Evolutionary conservation across 2,329 filamentous ascomycete species (phyloP), one percentile per base, ranked within the genome.

Genomic region (Orbilia quercus): DNA sequence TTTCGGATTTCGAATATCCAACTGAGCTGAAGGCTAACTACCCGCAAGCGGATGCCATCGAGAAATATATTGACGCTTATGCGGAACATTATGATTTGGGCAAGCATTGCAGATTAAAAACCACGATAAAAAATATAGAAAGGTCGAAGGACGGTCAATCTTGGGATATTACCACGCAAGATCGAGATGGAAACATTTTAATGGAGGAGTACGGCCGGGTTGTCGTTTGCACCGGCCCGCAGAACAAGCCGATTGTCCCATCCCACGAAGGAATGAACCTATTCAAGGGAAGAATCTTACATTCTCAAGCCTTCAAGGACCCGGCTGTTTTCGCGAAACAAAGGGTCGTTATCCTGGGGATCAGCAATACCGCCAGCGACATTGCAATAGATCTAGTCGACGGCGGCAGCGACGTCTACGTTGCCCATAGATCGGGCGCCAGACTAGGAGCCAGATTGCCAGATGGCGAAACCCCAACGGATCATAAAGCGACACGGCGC

Each of bases 351-450:
- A 75, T 79, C 18, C 73, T 79, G 34, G 77, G 77, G 6, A 57
- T 77, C 18, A 70, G 73, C n/a, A 79, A 79, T 59, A 77, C 78
- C 20, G 78, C 78, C 4, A 77, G 75, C 2, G 78, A 79, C 57
- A 74, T 75, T 12, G 72, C 75, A 1, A 76, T 70, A 7, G 72
- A 75, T 16, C 76, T 79, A 18, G 60, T 40, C 7, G 16, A 18
- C 9, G 62, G 28, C 7, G 22, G 48, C 9, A 22, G 45, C 12
- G 69, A 66, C 48, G 73, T 40, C 22, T 72, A 55, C 18, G 38
- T 45, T 7, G 57, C 62, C 1, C 62, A 66, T 34, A 54, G 62
- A 44, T 57, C 62, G 5, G 62, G 62, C 18, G 62, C 18, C 5
- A 34, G 62, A n/a, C 28, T 66, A 7, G 34, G 16, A 5, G 28